Base-by-base conservation (phyloP, 441 rosid species). In the Jatropha podagrica region DNA sequence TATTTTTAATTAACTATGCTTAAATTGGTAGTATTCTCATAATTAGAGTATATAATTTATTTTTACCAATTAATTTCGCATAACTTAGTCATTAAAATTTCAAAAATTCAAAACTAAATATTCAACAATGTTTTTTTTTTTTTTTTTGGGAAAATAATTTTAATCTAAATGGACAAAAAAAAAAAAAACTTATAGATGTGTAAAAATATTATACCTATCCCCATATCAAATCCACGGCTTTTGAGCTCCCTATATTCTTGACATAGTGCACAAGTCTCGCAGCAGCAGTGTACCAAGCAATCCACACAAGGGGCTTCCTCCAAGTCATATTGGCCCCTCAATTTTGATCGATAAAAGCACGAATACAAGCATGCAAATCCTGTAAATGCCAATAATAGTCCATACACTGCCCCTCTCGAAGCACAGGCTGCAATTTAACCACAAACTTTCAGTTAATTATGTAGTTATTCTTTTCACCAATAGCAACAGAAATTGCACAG, bases 241-340 rank as follows among this genome's bases (percentile, higher is more conserved):
- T 76, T 49, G 60, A 82, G 82, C 70, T 82, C 72, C 12, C 76
- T 44, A 40, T 82, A 73, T 41, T 79, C 82, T 70, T 82, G 78
- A 27, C 76, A 72, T 38, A 79, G 58, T n/a, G 82, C 82, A 37
- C 82, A 79, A 37, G 58, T 38, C 61, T 79, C 82, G 44, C 82
- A 76, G 54, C 65, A 79, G 60, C 55, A 75, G 38, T 79, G 82
- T n/a, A 74, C 76, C 14, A 71, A 62, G 70, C 81, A 79, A 76
- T 79, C 80, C 4, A 46, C 14, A 66, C 77, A 73, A 7, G 82
- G 84, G 3, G 71, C 37, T 71, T 76, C 74, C 42, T 68, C 55
- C 72, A 81, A 70, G 66, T 59, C 49, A 70, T 66, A 78, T 46
- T 72, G 84, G 37, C 73, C 82, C 49, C 84, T 76, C 73, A 78